Conservation (phyloP, 2,329 filamentous ascomycete species). For the Pseudogymnoascus sp. region DNA sequence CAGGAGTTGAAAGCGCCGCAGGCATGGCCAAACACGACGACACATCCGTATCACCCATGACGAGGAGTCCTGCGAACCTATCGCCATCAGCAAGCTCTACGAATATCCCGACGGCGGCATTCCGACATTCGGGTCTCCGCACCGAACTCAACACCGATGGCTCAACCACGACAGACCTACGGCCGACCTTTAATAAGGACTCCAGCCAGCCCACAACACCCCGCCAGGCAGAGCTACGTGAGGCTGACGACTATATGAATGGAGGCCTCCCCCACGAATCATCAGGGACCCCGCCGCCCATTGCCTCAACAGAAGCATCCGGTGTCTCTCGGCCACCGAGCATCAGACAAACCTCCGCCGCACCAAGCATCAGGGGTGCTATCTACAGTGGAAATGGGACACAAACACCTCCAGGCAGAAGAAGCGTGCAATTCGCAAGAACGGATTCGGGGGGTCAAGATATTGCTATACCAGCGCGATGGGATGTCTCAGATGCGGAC, state of each 20-base stretch:
- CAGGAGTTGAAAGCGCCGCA: conserved; percentile 5
- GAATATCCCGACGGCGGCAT: conserved; percentile 21
- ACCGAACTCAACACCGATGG: conserved; percentile 22
- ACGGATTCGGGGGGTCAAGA: conserved; percentile 38
- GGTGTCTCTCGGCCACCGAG: background rate
- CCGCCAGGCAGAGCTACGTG: conserved; percentile 13
- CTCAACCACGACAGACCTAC: conserved; percentile 11
- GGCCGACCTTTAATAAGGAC: conserved; percentile 10
- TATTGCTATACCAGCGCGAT: conserved; percentile 46
- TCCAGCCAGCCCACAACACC: conserved; percentile 14
- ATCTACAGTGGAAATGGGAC: conserved; percentile 16
- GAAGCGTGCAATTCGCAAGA: conserved; percentile 70
- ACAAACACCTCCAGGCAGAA: conserved; percentile 35
- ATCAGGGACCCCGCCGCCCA: background rate
- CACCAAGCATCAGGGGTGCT: conserved; percentile 1
- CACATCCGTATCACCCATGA: conserved; percentile 28
- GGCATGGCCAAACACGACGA: conserved; percentile 7
- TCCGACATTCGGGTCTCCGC: conserved; percentile 23
- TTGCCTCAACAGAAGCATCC: background rate
- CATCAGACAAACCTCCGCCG: background rate
- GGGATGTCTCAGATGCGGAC: conserved; percentile 51
- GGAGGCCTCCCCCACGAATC: conserved; percentile 23
- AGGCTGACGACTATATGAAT: conserved; percentile 29
- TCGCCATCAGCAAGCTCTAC: conserved; percentile 21
- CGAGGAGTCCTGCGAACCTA: conserved; percentile 25